Evolutionary conservation across 805 yeast species (phyloP).

Genomic region (Lachancea kluyveri): DNA sequence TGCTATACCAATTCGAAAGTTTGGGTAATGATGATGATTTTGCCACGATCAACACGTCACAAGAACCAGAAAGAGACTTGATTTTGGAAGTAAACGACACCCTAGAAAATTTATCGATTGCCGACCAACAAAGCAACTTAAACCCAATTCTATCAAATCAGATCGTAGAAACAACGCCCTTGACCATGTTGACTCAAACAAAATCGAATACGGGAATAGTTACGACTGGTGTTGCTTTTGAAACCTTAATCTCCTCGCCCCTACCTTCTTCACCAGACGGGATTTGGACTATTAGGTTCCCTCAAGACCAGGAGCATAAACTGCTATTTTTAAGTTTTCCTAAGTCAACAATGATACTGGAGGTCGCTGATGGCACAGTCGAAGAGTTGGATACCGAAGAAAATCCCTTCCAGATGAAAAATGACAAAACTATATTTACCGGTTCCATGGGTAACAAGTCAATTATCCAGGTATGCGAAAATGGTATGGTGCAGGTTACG

Average conservation of each 20-base stretch:
- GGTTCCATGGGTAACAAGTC: constrained; percentile 60
- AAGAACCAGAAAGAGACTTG: constrained; percentile 28
- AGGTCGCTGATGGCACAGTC: constrained; percentile 44
- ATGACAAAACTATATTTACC: constrained; percentile 59
- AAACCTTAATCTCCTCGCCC: constrained; percentile 66
- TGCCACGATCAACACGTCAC: constrained; percentile 23
- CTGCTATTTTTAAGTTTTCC: constrained; percentile 21
- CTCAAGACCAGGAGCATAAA: constrained; percentile 21
- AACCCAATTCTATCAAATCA: constrained; percentile 48
- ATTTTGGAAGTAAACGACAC: constrained; percentile 28
- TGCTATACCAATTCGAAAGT: constrained; percentile 71
- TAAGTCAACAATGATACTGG: constrained; percentile 20
- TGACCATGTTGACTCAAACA: constrained; percentile 24
- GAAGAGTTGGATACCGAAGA: constrained; percentile 71
- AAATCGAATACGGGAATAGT: constrained; percentile 35
- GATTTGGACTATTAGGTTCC: constrained; percentile 57
- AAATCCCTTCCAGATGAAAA: constrained; percentile 52
- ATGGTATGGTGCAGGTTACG: constrained; percentile 65
- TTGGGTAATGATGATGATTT: constrained; percentile 55
- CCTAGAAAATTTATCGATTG: constrained; percentile 52
- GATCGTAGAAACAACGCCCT: constrained; percentile 26
- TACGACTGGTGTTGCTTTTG: constrained; percentile 53
- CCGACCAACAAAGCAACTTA: constrained; percentile 38
- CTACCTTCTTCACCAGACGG: constrained; percentile 59
- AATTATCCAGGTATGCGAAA: constrained; percentile 64